phyloP scores from a whole-genome alignment of 1,284 basidiomycete genomes.

The Anthracocystis walkeri region DNA sequence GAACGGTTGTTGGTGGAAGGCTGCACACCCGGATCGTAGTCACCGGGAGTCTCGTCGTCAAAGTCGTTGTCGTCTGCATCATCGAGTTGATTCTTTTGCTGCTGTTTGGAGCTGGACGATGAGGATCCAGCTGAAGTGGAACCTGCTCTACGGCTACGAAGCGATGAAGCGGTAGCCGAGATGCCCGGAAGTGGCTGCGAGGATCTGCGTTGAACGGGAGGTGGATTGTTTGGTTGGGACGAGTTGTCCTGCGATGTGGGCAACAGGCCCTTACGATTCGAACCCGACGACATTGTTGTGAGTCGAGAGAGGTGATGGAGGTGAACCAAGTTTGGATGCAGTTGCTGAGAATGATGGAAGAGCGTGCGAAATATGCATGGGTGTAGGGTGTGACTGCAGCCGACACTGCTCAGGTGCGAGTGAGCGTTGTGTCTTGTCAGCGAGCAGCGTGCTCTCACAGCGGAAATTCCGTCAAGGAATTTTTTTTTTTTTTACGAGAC shows the following conservation, averaged over 20 bases:
- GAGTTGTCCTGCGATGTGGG: constrained; percentile 41
- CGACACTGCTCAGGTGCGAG: background rate
- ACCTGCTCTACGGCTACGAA: constrained; percentile 55
- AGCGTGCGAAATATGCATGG: background rate
- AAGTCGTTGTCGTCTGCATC: constrained; percentile 57
- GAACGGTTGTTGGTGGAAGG: constrained; percentile 31
- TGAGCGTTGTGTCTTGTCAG: background rate
- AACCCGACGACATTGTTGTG: constrained; percentile 31
- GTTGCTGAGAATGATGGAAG: background rate
- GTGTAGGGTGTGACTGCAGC: constrained; percentile 9
- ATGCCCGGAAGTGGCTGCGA: constrained; percentile 64
- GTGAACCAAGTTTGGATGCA: background rate
- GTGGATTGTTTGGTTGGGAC: constrained; percentile 16
- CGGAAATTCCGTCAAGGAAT: background rate
- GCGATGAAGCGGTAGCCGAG: constrained; percentile 62
- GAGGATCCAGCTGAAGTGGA: constrained; percentile 34
- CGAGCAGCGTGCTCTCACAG: background rate
- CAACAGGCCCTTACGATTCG: constrained; percentile 50
- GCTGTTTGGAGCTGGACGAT: constrained; percentile 21
- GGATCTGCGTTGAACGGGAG: constrained; percentile 43
- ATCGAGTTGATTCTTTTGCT: constrained; percentile 11
- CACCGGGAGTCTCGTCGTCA: constrained; percentile 61
- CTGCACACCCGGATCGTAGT: constrained; percentile 50
- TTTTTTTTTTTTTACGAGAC: background rate
- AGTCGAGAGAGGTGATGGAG: constrained; percentile 1